A percentile compares a stretch with the other conserved stretches of the same genome.
phyloP scores from a whole-genome alignment of 148 eudicot species.

The Persicaria tinctoria region DNA sequence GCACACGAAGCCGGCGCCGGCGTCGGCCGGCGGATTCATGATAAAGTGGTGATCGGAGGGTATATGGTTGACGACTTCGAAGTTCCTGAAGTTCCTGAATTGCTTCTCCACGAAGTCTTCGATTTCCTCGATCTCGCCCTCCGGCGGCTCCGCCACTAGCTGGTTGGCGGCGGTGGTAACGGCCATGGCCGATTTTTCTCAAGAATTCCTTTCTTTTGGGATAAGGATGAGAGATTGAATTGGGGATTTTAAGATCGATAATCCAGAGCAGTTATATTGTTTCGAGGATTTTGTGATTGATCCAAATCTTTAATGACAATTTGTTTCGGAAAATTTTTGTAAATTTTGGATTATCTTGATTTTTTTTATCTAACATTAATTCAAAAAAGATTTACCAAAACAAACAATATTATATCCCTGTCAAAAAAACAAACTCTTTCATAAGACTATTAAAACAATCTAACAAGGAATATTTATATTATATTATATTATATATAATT shows the following conservation, averaged over 20 bases:
- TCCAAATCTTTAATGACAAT: too few species aligned
- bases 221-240: neutral
- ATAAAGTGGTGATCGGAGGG: constrained; percentile 18
- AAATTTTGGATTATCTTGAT: too few species aligned
- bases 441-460: too few species aligned
- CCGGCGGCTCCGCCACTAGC: constrained; percentile 1
- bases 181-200: neutral
- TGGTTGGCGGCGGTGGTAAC: neutral
- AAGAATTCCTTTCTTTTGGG: neutral
- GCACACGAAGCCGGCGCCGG: neutral
- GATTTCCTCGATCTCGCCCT: constrained; percentile 17
- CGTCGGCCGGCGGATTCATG: neutral
- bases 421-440: too few species aligned
- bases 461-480: too few species aligned
- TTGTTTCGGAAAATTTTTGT: too few species aligned
- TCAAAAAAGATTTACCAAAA: too few species aligned
- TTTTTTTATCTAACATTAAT: too few species aligned
- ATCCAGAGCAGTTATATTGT: neutral
- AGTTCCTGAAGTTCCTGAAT: constrained; percentile 14
- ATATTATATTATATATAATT: too few species aligned
- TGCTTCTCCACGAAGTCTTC: constrained; percentile 12
- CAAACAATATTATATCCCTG: too few species aligned
- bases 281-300: neutral
- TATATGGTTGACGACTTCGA: neutral
- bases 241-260: neutral